phyloP scores from a whole-genome alignment of 164 flowering plant species.

The Echeveria elegans region DNA sequence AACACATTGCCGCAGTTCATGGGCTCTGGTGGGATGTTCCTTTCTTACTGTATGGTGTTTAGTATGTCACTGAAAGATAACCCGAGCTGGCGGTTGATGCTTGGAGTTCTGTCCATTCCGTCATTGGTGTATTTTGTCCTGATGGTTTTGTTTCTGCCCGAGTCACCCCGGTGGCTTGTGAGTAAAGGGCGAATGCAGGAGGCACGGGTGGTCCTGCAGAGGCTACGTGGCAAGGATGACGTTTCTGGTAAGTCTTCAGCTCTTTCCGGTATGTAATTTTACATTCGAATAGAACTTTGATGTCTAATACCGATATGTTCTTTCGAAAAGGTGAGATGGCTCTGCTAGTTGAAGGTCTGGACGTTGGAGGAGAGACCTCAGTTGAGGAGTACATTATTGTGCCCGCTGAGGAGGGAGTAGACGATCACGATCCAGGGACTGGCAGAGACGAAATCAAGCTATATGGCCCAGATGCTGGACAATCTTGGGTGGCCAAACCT shows the following conservation, averaged over 20 bases:
- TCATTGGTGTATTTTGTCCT: slow-evolving; percentile 31
- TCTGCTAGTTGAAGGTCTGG: slow-evolving; percentile 89
- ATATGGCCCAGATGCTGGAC: slow-evolving; percentile 72
- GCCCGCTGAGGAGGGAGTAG: slow-evolving; percentile 49
- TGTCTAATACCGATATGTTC: neutral
- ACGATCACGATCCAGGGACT: slow-evolving; percentile 31
- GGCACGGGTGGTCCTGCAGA: slow-evolving; percentile 45
- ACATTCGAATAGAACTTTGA: neutral
- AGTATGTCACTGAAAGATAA: slow-evolving; percentile 39
- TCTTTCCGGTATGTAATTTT: neutral
- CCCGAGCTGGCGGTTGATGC: slow-evolving; percentile 58
- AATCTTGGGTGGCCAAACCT: slow-evolving; percentile 87
- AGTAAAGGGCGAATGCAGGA: slow-evolving; percentile 54
- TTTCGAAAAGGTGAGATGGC: slow-evolving; percentile 80
- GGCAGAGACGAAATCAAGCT: slow-evolving; percentile 52
- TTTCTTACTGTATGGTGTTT: slow-evolving; percentile 49
- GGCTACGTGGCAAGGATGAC: slow-evolving; percentile 39
- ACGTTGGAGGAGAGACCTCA: slow-evolving; percentile 75
- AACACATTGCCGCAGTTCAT: slow-evolving; percentile 54
- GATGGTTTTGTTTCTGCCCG: slow-evolving; percentile 39
- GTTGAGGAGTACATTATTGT: slow-evolving; percentile 83
- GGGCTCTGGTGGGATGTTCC: slow-evolving; percentile 45
- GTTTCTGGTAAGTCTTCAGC: neutral
- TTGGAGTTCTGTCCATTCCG: slow-evolving; percentile 42
- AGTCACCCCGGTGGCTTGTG: slow-evolving; percentile 65